A percentile compares a stretch with the other conserved stretches of the same genome.
Evolutionary conservation across 306 rosid species (phyloP).

Genomic region (Corylus americana): DNA sequence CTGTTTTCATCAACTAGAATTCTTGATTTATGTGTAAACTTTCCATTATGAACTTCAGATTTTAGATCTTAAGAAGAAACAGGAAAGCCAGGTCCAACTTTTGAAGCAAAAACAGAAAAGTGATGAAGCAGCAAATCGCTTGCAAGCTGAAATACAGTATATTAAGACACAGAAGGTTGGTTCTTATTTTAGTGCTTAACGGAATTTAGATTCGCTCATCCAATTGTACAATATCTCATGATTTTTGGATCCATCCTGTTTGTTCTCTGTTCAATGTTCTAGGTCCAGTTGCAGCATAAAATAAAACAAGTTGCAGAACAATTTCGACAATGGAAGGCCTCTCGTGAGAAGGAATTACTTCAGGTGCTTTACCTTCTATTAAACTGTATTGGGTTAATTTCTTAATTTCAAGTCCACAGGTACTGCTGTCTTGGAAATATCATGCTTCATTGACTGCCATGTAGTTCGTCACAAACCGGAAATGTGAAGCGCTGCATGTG

Average conservation of each 20-base stretch:
- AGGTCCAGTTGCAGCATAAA: conserved; percentile 84
- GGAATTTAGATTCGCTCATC: background rate
- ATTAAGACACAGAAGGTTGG: conserved; percentile 75
- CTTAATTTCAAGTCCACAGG: background rate
- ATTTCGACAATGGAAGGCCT: conserved; percentile 81
- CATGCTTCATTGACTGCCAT: background rate
- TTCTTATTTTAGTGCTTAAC: conserved; percentile 20
- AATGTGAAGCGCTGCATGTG: background rate
- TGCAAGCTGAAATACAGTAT: conserved; percentile 78
- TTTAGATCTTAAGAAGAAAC: conserved; percentile 73
- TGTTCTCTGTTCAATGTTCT: conserved; percentile 19
- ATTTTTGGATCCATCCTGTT: conserved; percentile 19
- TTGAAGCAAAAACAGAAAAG: conserved; percentile 74
- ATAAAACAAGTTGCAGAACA: conserved; percentile 83
- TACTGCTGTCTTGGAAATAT: background rate
- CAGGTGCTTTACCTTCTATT: conserved; percentile 55
- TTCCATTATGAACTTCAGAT: conserved; percentile 47
- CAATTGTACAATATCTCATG: conserved; percentile 10
- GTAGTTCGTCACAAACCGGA: background rate
- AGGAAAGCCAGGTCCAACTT: conserved; percentile 77
- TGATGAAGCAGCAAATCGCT: conserved; percentile 75
- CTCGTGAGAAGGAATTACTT: conserved; percentile 77
- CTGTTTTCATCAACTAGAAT: background rate
- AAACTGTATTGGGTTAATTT: conserved; percentile 3
- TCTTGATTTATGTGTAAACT: background rate